These are phyloP conservation scores for Flaveria robusta DNA, from an alignment of 129 eudicot species.

Conservation along the genomic window DNA sequence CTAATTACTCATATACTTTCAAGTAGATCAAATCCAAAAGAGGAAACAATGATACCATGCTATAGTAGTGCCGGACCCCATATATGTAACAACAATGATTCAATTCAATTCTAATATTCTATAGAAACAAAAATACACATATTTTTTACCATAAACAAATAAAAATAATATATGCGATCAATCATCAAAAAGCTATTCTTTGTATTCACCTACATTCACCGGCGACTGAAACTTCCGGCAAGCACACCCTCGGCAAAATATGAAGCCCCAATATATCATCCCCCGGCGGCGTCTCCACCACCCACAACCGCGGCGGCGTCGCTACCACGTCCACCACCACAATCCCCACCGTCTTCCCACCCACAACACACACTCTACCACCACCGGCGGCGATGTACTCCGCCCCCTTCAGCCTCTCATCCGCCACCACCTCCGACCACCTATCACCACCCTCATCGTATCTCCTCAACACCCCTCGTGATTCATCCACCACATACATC, in stretches of 20 bases:
- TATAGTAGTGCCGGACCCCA: neutral
- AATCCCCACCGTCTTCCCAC: conserved; percentile 45
- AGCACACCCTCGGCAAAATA: conserved; percentile 74
- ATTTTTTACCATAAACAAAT: neutral
- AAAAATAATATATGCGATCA: conserved; percentile 26
- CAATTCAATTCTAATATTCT: neutral
- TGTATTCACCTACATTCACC: conserved; percentile 22
- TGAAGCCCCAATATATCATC: conserved; percentile 48
- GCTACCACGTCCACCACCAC: conserved; percentile 75
- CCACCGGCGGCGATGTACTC: conserved; percentile 56
- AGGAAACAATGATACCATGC: neutral
- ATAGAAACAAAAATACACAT: neutral
- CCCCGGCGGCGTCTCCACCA: conserved; percentile 56
- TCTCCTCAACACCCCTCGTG: conserved; percentile 55
- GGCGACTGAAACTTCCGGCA: conserved; percentile 16
- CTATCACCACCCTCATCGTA: conserved; percentile 46
- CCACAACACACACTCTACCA: conserved; percentile 71
- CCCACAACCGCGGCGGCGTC: conserved; percentile 49
- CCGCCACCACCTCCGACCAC: conserved; percentile 55
- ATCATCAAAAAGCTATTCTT: conserved; percentile 28
- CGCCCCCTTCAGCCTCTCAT: conserved; percentile 59
- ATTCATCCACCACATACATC: conserved; percentile 61
- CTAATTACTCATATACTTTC: too few relatives aligned
- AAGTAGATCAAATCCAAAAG: neutral
- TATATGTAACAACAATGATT: conserved; percentile 11